These are phyloP conservation scores for Ophiostoma australiae DNA, from an alignment of 2,329 filamentous ascomycete species.

Conservation along the genomic window DNA sequence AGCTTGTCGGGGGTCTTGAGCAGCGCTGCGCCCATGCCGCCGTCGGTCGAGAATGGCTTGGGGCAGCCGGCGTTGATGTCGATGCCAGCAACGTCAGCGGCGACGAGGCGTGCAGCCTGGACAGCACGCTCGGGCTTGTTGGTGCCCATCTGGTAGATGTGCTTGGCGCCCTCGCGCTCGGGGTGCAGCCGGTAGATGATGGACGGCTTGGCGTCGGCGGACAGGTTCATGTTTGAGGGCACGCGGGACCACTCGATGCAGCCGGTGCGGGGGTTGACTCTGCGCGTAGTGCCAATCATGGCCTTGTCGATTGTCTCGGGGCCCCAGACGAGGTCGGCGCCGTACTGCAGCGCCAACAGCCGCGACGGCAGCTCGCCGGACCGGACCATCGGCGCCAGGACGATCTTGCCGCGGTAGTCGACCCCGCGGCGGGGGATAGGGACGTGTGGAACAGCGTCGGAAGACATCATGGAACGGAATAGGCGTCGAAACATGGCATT, in stretches of 20 bases:
- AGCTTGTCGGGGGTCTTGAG: constrained; percentile 80
- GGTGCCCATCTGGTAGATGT: constrained; percentile 92
- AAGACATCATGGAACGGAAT: constrained; percentile 53
- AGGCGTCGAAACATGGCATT: constrained; percentile 29
- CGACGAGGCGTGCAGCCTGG: constrained; percentile 75
- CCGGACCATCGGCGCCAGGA: constrained; percentile 95
- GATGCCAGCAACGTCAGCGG: constrained; percentile 83
- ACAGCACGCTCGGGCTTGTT: constrained; percentile 78
- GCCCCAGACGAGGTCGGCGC: constrained; percentile 95
- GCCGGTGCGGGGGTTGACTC: constrained; percentile 67
- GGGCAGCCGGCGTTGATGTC: constrained; percentile 98
- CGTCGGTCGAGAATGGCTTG: constrained; percentile 88
- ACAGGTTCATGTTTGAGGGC: constrained; percentile 62
- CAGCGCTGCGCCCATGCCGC: constrained; percentile 93
- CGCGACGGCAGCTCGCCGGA: constrained; percentile 93
- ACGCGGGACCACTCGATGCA: constrained; percentile 81
- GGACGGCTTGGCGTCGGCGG: constrained; percentile 54
- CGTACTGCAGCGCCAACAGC: constrained; percentile 84
- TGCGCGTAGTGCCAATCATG: constrained; percentile 79
- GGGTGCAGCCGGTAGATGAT: constrained; percentile 84
- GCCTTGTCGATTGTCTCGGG: constrained; percentile 92
- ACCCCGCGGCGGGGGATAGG: constrained; percentile 84
- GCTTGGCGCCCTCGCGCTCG: constrained; percentile 62
- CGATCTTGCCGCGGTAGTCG: constrained; percentile 88
- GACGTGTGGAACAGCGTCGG: constrained; percentile 57